Base-by-base conservation (phyloP, 768 basidiomycete genomes). In the Termitomyces bulborhizus region DNA sequence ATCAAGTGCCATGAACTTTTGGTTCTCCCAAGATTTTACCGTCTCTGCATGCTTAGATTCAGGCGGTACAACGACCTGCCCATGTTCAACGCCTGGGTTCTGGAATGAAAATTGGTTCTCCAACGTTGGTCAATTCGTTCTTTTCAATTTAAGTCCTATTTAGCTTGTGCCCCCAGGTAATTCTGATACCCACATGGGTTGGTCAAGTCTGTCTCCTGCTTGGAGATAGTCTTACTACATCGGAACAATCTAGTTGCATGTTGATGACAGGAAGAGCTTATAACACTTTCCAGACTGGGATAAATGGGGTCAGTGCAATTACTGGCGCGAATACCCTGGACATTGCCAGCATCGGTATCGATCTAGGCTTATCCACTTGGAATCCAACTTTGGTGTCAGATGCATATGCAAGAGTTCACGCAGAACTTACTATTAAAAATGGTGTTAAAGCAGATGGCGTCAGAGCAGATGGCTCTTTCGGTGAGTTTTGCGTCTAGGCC, bases 281-380 rank as follows among this genome's bases (percentile, higher is more conserved):
- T 58, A 72, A 65, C 5, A 56, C 55, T 6, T 56, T 59, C n/a
- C 55, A 56, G 34, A 59, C 58, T 15, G 58, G 58, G 9, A 59
- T 59, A 29, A 73, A 76, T 60, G 74, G 76, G 27, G 63, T 78
- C 1, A 76, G 79, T 15, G 75, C 70, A 40, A 64, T 85, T 24
- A 81, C 82, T 31, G 86, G 86, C 12, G 85, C 86, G 5, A 87
- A 88, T 61, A 73, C 77, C 0, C 68, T 87, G 47, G 85, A 88
- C 63, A 76, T 88, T 37, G 82, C 83, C 18, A 80, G 77, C 60
- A 78, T 85, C 46, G 81, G 82, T 12, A 79, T 85, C 12, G 81
- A 84, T 63, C 71, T 63, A 65, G 79, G 60, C 39, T 73, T 71
- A 54, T 69, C 76, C 54, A 71, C 68, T 41, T 57, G 51, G 46